phyloP scores from a whole-genome alignment of 441 rosid species.

The Manihot esculenta region DNA sequence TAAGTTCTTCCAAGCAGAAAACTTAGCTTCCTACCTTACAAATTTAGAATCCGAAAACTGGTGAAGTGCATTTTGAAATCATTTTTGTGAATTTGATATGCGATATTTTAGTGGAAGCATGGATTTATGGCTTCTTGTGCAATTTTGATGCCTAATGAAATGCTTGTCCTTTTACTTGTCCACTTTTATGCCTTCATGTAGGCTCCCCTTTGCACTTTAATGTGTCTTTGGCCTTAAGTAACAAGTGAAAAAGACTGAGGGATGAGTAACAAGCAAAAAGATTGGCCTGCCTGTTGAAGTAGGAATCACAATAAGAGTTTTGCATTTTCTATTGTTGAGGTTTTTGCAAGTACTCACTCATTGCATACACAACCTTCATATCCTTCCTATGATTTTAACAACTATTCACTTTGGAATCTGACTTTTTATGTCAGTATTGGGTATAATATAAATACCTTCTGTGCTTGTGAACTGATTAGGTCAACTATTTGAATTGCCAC shows the following conservation, averaged over 20 bases:
- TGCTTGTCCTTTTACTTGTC: neutral
- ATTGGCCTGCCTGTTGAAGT: neutral
- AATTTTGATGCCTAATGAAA: neutral
- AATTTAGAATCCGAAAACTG: neutral
- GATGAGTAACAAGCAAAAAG: constrained; percentile 4
- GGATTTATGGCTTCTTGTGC: neutral
- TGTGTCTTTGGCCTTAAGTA: too few species aligned
- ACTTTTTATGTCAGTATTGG: neutral
- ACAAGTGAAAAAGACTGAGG: too few species aligned
- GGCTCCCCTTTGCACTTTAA: too few species aligned
- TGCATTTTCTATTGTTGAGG: neutral
- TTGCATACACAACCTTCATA: neutral
- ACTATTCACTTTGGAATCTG: neutral
- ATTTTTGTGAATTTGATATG: neutral
- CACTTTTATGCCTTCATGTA: neutral
- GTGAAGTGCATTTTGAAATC: neutral
- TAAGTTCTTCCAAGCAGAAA: neutral
- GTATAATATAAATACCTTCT: neutral
- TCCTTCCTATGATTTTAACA: neutral
- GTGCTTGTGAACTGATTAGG: neutral
- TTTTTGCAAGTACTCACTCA: neutral
- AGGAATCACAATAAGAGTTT: neutral
- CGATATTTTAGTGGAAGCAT: neutral
- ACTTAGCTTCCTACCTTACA: neutral
- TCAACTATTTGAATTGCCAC: neutral